Evolutionary conservation across 2,329 filamentous ascomycete genomes (phyloP), one percentile per base, ranked within the genome.

Genomic region (Arachnopeziza araneosa): DNA sequence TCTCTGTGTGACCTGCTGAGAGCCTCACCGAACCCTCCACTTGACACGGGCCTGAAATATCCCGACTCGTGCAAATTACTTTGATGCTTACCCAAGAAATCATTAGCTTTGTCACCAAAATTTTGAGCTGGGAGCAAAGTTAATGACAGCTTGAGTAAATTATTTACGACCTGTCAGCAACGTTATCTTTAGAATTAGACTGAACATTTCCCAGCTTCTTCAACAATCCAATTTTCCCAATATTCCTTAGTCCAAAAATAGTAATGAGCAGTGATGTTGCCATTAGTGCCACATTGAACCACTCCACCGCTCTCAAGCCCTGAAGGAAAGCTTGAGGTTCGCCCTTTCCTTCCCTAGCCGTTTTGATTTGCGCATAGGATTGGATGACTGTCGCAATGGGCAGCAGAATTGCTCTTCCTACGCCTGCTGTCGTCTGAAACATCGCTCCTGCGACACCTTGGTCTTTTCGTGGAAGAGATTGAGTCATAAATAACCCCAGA

Each of bases 391-490:
- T 88, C 2, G 80, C 82, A 32, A 90, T 77, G 0, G 86, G 87
- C 0, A 90, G 75, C 1, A 84, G 82, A n/a, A 90, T 79, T 0
- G 86, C 81, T 7, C 87, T 77, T 0, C 87, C 87, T 32, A 89
- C 76, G 67, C 88, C 85, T 0, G 83, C 83, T 14, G 86, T 80
- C 0, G 86, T 80, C 61, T 89, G 89, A 69, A 90, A 83, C 9
- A 89, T 78, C 0, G 85, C 87, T 0, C 86, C 87, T 0, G 86
- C 87, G 0, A 90, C 72, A 1, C 85, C 84, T 67, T 90, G 87
- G 63, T 90, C 86, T 55, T 84, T 81, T 0, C 77, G 75, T 0
- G 86, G 83, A 0, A 90, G 76, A 0, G 81, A 77, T 62, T 83
- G 83, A 0, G 86, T 86, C 0, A 83, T 86, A 69, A 88, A 89